Percentiles rank a stretch among this genome's conserved stretches.
phyloP scores from a whole-genome alignment of 75 land plant species.

The Picea glauca region DNA sequence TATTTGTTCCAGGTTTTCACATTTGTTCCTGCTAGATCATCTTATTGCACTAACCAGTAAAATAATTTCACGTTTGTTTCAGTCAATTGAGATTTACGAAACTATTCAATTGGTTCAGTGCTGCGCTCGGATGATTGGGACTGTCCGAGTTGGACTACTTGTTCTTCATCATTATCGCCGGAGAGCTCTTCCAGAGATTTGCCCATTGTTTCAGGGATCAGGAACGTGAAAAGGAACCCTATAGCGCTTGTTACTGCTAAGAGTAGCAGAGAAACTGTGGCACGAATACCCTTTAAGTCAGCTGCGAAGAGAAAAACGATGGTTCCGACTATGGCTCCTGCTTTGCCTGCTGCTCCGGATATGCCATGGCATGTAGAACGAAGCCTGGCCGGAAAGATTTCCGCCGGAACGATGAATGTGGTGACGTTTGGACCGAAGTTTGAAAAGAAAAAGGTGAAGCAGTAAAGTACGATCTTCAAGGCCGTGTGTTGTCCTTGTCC shows the following conservation, averaged over 20 bases:
- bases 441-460: constrained; percentile 44
- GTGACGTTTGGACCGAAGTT: constrained; percentile 59
- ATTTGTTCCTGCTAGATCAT: too few relatives aligned
- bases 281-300: constrained; percentile 16
- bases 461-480: constrained; percentile 35
- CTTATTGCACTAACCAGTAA: too few relatives aligned
- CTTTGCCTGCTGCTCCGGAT: constrained; percentile 47
- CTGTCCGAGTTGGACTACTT: neutral
- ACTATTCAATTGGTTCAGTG: too few relatives aligned
- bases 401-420: constrained; percentile 43
- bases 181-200: constrained; percentile 34
- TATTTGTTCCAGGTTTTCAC: too few relatives aligned
- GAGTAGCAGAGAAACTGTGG: constrained; percentile 15
- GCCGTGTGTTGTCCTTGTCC: constrained; percentile 21
- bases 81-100: too few relatives aligned
- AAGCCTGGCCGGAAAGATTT: constrained; percentile 48
- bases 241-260: constrained; percentile 14
- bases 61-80: too few relatives aligned
- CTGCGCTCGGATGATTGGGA: neutral
- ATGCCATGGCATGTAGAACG: constrained; percentile 63
- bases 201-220: constrained; percentile 36
- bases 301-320: constrained; percentile 50
- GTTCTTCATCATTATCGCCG: constrained; percentile 15
- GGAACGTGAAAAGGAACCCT: constrained; percentile 29
- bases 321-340: constrained; percentile 52